Evolutionary conservation across 345 rosid genomes (phyloP), one percentile per base, ranked within the genome.

Genomic region (Pugionium cornutum): DNA sequence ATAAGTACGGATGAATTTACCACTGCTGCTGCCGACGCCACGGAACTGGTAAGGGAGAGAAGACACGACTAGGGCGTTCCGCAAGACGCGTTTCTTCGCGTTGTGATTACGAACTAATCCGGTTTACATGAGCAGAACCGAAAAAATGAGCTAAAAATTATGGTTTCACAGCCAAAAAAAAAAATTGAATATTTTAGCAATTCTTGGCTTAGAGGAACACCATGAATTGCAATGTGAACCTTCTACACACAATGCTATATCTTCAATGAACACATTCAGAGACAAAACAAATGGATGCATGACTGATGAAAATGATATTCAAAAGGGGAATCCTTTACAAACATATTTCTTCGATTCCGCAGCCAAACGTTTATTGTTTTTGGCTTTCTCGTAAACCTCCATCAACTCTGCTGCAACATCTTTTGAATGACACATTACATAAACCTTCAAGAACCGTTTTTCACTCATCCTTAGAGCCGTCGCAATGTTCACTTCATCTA

Each of bases 381-480:
- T 88, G 7, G 81, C 79, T 31, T 47, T 67, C 73, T 53, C 51
- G 48, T 83, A 91, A 48, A 70, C 66, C 35, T 77, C 86, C 83
- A 82, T 78, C 74, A 91, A 59, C 63, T 88, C 84, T 26, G 48
- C 65, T 11, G 79, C 86, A 80, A 83, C 75, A 26, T 77, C 82
- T 35, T 79, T 41, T 1, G 75, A 82, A 35, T 91, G 94, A 71
- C 91, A 86, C 40, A 35, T 58, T 62, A 91, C 75, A 70, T 78
- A 91, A 35, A 56, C 84, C 28, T 78, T 67, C 70, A 86, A 70
- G 72, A 91, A 81, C 65, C 88, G 75, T 56, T 56, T 61, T 64
- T 91, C 96, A 4, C 36, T 75, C 98, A 91, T 86, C 68, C 89
- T 81, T 70, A 91, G 52, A 7, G 86, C 87, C n/a, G 63, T 83